phyloP scores from a whole-genome alignment of 208 protist genomes.

The Trypanosoma cruzi region DNA sequence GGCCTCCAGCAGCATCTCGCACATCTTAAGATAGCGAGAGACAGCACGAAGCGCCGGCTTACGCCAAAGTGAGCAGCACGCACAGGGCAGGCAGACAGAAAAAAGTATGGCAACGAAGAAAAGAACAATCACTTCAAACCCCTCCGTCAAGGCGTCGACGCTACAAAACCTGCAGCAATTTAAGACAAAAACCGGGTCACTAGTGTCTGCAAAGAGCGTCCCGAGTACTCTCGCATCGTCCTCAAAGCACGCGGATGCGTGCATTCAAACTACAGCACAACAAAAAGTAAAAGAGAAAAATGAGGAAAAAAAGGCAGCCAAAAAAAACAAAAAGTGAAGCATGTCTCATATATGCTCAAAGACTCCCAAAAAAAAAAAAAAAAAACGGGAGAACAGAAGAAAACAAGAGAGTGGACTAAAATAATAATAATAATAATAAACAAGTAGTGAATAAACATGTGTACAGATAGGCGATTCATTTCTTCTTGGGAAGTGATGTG shows the following conservation, averaged over 20 bases:
- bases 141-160: conserved; percentile 25
- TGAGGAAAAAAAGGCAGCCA: conserved; percentile 8
- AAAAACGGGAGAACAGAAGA: conserved; percentile 13
- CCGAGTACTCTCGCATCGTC: neutral
- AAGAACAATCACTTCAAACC: conserved; percentile 28
- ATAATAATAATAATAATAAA: conserved; percentile 13
- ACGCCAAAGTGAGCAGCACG: conserved; percentile 1
- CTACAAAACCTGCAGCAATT: neutral
- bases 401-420: too few relatives aligned
- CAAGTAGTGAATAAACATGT: neutral
- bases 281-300: conserved; percentile 24
- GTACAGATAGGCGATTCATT: conserved; percentile 14
- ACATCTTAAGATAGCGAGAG: neutral
- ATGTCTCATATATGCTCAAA: neutral
- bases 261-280: conserved; percentile 20
- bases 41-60: neutral
- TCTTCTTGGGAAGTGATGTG: conserved; percentile 22
- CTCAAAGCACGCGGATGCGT: conserved; percentile 1
- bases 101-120: conserved; percentile 21
- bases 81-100: conserved; percentile 13
- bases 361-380: conserved; percentile 3
- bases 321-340: neutral
- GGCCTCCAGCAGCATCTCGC: neutral
- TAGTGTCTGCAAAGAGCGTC: neutral
- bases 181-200: neutral